phyloP scores from a whole-genome alignment of 495 filamentous ascomycete species.

The Hypoxylon subgilvum region DNA sequence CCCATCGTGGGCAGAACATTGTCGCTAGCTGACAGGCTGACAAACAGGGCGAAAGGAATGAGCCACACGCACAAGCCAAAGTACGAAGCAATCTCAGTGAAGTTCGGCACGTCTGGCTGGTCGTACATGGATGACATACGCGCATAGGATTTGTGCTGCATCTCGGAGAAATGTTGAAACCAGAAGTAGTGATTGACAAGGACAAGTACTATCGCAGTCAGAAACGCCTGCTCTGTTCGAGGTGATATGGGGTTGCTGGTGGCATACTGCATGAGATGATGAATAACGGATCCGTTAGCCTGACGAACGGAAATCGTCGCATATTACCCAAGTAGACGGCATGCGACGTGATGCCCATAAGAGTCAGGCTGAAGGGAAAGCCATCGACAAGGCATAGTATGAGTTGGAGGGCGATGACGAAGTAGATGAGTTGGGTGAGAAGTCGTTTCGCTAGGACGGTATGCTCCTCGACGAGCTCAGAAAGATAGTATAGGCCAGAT shows the following conservation, averaged over 20 bases:
- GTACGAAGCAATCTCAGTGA: constrained; percentile 94
- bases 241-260: neutral
- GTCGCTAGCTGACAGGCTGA: constrained; percentile 88
- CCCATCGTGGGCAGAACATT: constrained; percentile 90
- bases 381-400: constrained; percentile 80
- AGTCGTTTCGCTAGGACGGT: constrained; percentile 88
- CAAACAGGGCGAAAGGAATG: constrained; percentile 93
- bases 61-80: constrained; percentile 98
- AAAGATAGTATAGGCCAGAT: constrained; percentile 96
- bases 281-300: constrained; percentile 87
- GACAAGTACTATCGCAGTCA: constrained; percentile 67
- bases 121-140: constrained; percentile 62
- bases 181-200: constrained; percentile 93
- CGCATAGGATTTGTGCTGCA: constrained; percentile 55
- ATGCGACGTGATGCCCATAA: constrained; percentile 82
- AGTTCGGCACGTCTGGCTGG: constrained; percentile 71
- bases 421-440: constrained; percentile 83
- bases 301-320: constrained; percentile 85
- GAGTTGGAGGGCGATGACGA: constrained; percentile 74
- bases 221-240: constrained; percentile 5
- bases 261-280: constrained; percentile 75
- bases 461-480: constrained; percentile 96
- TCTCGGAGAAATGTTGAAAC: constrained; percentile 88
- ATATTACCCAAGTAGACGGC: constrained; percentile 88
- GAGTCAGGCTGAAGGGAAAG: constrained; percentile 75